phyloP scores from a whole-genome alignment of 768 basidiomycete genomes.

The Boletus tylopilopsis region DNA sequence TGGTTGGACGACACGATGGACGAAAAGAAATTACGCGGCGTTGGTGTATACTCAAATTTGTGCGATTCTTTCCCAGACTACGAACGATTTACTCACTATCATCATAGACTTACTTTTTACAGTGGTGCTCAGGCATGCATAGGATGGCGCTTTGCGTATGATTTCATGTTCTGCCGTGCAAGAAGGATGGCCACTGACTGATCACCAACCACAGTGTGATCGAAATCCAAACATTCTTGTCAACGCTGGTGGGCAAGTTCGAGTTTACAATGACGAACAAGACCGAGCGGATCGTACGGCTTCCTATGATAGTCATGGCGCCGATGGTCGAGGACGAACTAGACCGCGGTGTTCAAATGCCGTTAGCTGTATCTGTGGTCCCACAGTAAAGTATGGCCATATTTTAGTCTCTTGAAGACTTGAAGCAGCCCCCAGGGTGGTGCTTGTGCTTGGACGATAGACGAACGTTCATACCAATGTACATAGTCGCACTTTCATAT shows the following conservation, averaged over 20 bases:
- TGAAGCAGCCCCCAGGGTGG: too few relatives aligned
- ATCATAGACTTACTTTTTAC: constrained; percentile 15
- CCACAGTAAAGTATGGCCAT: background rate
- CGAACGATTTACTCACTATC: too few relatives aligned
- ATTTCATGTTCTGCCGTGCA: background rate
- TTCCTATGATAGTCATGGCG: constrained; percentile 28
- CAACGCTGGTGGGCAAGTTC: constrained; percentile 51
- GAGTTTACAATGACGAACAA: constrained; percentile 40
- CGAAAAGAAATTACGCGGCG: background rate
- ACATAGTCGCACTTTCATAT: too few relatives aligned
- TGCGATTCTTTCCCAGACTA: background rate
- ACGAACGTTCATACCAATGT: too few relatives aligned
- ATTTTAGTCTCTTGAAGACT: too few relatives aligned
- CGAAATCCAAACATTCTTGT: constrained; percentile 54
- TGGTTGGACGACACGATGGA: constrained; percentile 4
- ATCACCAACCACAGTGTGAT: constrained; percentile 30
- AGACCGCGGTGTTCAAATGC: constrained; percentile 29
- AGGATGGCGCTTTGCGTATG: constrained; percentile 29
- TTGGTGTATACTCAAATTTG: constrained; percentile 16
- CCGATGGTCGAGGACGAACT: constrained; percentile 34
- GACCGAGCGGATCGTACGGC: constrained; percentile 18
- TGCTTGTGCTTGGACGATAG: too few relatives aligned
- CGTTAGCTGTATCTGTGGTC: constrained; percentile 19
- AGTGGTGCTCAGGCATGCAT: constrained; percentile 18
- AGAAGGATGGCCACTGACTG: background rate